Evolutionary conservation across 768 basidiomycete species (phyloP).

Genomic region (Hericium alpestre): DNA sequence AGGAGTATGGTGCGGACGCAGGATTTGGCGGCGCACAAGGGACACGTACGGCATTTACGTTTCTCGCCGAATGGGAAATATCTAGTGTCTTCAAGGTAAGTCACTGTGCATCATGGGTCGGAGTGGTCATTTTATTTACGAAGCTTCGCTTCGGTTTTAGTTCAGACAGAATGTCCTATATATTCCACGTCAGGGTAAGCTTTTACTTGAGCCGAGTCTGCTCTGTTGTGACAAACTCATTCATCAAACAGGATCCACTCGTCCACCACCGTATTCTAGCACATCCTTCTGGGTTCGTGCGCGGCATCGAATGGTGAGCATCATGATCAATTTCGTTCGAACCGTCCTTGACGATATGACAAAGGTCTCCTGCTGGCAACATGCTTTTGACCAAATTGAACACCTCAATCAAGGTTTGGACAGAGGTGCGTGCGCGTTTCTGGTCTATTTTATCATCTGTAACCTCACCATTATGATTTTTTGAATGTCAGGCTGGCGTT

Average conservation of each 20-base stretch:
- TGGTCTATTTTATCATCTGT: not conserved
- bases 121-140: not conserved
- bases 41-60: constrained; percentile 60
- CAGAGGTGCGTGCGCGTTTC: constrained; percentile 33
- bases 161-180: constrained; percentile 61
- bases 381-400: constrained; percentile 53
- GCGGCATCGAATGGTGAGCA: constrained; percentile 61
- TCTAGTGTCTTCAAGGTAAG: constrained; percentile 60
- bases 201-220: not conserved
- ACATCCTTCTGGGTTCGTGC: constrained; percentile 59
- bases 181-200: constrained; percentile 57
- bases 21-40: constrained; percentile 53
- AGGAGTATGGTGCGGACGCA: constrained; percentile 43
- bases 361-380: constrained; percentile 55
- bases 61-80: constrained; percentile 70
- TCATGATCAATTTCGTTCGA: not conserved
- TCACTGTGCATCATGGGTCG: constrained; percentile 3
- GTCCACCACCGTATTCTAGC: constrained; percentile 52
- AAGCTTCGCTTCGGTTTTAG: constrained; percentile 22
- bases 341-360: not conserved
- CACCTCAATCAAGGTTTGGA: constrained; percentile 64
- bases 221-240: not conserved
- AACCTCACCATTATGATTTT: not conserved
- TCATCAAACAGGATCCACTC: constrained; percentile 37
- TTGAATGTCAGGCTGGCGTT: constrained; percentile 45